Conservation (phyloP, 257 asterid species). For the Petunia axillaris region DNA sequence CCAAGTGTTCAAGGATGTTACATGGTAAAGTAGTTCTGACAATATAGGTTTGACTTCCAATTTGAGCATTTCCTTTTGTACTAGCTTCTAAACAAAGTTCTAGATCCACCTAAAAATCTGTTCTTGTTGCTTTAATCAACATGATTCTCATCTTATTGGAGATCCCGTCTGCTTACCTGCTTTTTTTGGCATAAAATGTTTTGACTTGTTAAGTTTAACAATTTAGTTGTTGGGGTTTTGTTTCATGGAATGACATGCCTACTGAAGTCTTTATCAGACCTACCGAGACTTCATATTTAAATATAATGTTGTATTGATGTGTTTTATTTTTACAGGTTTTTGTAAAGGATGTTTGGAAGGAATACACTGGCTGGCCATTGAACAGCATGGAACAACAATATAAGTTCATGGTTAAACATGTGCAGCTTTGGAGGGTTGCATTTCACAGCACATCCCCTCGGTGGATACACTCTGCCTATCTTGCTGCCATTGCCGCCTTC, state of each 20-base stretch:
- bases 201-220: background rate
- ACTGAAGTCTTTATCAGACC: background rate
- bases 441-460: conserved; percentile 93
- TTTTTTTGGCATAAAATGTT: background rate
- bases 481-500: conserved; percentile 93
- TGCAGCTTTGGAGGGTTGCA: conserved; percentile 90
- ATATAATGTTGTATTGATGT: background rate
- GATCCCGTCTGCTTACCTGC: background rate
- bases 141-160: background rate
- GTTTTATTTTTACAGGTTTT: conserved; percentile 49
- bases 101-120: background rate
- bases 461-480: conserved; percentile 89
- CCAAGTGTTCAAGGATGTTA: background rate
- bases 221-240: background rate
- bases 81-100: background rate
- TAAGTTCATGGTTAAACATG: conserved; percentile 96
- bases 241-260: background rate
- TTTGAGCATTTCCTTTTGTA: background rate
- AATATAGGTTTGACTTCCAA: background rate
- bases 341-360: conserved; percentile 98
- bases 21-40: background rate
- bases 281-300: background rate
- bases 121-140: background rate
- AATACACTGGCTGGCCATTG: conserved; percentile 94
- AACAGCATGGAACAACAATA: conserved; percentile 92